Conservation (phyloP, 1,139 yeast genomes). For the Saccharomyces hybrid region DNA sequence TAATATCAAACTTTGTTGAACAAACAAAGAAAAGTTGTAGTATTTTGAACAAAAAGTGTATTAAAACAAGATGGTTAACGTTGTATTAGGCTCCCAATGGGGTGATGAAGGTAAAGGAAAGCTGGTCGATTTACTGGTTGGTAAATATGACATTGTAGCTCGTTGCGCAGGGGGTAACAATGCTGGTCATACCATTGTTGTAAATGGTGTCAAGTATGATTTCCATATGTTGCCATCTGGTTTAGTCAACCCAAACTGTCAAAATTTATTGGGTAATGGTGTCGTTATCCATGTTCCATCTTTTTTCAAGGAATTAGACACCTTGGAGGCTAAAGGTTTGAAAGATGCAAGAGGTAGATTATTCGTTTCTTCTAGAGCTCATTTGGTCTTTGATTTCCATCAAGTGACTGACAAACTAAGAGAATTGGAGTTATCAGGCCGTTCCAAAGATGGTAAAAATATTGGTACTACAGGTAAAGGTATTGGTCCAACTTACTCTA, state of each 20-base stretch:
- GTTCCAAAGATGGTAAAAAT: slow-evolving; percentile 62
- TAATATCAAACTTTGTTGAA: neutral
- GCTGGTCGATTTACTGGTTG: slow-evolving; percentile 88
- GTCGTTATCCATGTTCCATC: slow-evolving; percentile 95
- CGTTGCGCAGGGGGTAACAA: slow-evolving; percentile 99
- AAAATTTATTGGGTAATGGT: slow-evolving; percentile 89
- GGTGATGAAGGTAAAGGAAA: slow-evolving; percentile 99
- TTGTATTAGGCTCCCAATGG: slow-evolving; percentile 97
- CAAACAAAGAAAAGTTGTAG: neutral
- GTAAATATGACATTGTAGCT: slow-evolving; percentile 91
- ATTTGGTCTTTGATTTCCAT: slow-evolving; percentile 94
- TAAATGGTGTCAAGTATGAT: slow-evolving; percentile 78
- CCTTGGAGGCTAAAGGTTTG: slow-evolving; percentile 74
- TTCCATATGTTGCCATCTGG: slow-evolving; percentile 99
- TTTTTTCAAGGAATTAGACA: slow-evolving; percentile 77
- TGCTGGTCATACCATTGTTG: slow-evolving; percentile 98
- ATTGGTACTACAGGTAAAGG: slow-evolving; percentile 99
- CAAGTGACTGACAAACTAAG: slow-evolving; percentile 93
- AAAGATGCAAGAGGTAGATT: slow-evolving; percentile 64
- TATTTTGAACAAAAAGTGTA: neutral
- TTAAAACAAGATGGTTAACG: slow-evolving; percentile 39
- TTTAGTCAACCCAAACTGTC: slow-evolving; percentile 83
- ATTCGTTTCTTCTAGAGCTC: slow-evolving; percentile 89
- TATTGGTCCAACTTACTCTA: slow-evolving; percentile 96
- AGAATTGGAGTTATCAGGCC: slow-evolving; percentile 75